Evolutionary conservation across 164 flowering plant genomes (phyloP).

Genomic region (Paratinospora sagittata): DNA sequence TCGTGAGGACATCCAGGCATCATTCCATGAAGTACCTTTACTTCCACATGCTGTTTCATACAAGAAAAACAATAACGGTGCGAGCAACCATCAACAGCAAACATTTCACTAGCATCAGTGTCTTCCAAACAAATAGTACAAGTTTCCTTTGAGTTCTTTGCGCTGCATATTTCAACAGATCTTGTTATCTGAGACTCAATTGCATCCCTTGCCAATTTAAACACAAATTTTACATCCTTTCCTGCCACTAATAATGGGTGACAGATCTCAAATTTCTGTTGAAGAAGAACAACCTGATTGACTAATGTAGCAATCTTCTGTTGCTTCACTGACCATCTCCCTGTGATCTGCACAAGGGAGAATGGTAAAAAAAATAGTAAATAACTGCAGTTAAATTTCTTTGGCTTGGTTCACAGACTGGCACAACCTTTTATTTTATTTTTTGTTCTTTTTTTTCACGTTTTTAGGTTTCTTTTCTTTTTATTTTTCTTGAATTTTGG

Average conservation of each 20-base stretch:
- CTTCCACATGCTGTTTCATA: conserved; percentile 82
- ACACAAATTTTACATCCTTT: conserved; percentile 45
- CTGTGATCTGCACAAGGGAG: conserved; percentile 32
- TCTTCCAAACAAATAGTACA: conserved; percentile 82
- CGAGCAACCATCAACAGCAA: conserved; percentile 52
- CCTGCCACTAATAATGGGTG: conserved; percentile 32
- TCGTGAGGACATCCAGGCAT: conserved; percentile 70
- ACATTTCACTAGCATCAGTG: conserved; percentile 36
- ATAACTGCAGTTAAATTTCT: not conserved
- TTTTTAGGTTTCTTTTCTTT: too few relatives aligned
- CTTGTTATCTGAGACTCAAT: conserved; percentile 46
- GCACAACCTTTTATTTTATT: not conserved
- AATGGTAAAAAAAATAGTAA: conserved; percentile 3
- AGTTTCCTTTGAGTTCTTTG: conserved; percentile 30
- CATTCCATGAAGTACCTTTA: conserved; percentile 57
- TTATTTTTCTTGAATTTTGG: too few relatives aligned
- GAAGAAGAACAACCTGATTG: conserved; percentile 35
- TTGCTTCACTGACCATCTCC: conserved; percentile 40
- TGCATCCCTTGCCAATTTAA: conserved; percentile 65
- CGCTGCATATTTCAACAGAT: conserved; percentile 20
- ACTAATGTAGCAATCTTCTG: conserved; percentile 34
- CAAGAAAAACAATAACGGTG: conserved; percentile 78
- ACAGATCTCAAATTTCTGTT: conserved; percentile 35
- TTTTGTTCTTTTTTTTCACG: too few relatives aligned
- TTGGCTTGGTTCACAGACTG: not conserved